phyloP scores from a whole-genome alignment of 1,284 basidiomycete species.

The Tranzscheliella williamsii region DNA sequence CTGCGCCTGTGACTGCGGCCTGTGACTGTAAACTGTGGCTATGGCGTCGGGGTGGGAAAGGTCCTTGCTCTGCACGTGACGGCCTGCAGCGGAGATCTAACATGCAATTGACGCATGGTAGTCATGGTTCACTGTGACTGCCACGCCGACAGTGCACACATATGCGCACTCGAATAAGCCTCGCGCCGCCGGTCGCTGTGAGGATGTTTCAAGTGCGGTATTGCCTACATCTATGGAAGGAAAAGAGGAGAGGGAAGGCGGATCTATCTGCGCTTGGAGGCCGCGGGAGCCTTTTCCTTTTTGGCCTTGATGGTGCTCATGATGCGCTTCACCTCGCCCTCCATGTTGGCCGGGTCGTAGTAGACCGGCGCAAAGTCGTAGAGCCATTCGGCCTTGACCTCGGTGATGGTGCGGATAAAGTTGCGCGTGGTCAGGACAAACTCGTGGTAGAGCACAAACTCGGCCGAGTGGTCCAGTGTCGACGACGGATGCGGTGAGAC shows the following conservation, averaged over 20 bases:
- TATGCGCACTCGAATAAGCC: no score
- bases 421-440: conserved; percentile 87
- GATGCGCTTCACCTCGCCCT: conserved; percentile 53
- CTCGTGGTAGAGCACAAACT: conserved; percentile 96
- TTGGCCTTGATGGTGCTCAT: conserved; percentile 42
- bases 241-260: not conserved
- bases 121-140: no score
- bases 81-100: no score
- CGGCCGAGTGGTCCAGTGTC: conserved; percentile 86
- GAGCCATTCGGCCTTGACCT: conserved; percentile 87
- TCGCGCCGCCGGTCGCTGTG: no score
- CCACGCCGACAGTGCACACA: no score
- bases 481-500: conserved; percentile 93
- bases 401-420: conserved; percentile 85
- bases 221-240: conserved; percentile 2
- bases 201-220: no score
- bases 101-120: no score
- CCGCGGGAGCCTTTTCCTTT: conserved; percentile 26
- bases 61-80: no score
- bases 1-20: no score
- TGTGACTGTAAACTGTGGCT: no score
- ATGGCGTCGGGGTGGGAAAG: no score
- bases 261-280: conserved; percentile 17
- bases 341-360: conserved; percentile 68
- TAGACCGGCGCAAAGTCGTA: conserved; percentile 79